phyloP scores from a whole-genome alignment of 768 basidiomycete species.

The Arthromyces matolae region DNA sequence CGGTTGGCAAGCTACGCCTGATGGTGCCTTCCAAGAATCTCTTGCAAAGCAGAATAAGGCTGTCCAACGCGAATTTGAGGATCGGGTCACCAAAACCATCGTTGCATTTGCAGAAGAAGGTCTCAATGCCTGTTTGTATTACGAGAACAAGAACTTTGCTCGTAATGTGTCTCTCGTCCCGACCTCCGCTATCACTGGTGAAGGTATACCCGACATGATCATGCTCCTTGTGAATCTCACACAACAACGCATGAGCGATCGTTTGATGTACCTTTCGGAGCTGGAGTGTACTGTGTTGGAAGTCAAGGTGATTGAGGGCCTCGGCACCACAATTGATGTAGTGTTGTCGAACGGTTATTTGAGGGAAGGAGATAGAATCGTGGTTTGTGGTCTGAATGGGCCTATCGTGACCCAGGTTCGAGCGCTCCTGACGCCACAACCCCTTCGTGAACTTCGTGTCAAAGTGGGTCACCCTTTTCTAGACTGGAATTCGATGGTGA shows the following conservation, averaged over 20 bases:
- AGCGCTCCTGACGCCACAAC: conserved; percentile 93
- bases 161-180: conserved; percentile 95
- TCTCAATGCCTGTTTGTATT: conserved; percentile 91
- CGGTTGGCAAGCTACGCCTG: conserved; percentile 87
- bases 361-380: conserved; percentile 88
- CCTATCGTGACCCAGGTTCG: conserved; percentile 94
- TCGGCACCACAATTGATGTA: conserved; percentile 97
- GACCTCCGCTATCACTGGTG: conserved; percentile 96
- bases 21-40: conserved; percentile 90
- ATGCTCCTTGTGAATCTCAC: conserved; percentile 96
- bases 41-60: conserved; percentile 74
- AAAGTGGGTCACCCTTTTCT: conserved; percentile 54
- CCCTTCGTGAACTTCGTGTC: conserved; percentile 89
- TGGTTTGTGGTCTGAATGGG: conserved; percentile 95
- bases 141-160: conserved; percentile 94
- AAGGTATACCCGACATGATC: conserved; percentile 99
- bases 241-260: conserved; percentile 95
- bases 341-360: conserved; percentile 92
- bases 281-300: conserved; percentile 97
- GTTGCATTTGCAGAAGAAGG: conserved; percentile 98
- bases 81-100: conserved; percentile 79
- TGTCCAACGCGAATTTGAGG: conserved; percentile 90
- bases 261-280: conserved; percentile 96
- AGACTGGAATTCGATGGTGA: conserved; percentile 6
- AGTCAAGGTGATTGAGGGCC: conserved; percentile 97